phyloP scores from a whole-genome alignment of 305 asterid genomes.

The Fraxinus baroniana region DNA sequence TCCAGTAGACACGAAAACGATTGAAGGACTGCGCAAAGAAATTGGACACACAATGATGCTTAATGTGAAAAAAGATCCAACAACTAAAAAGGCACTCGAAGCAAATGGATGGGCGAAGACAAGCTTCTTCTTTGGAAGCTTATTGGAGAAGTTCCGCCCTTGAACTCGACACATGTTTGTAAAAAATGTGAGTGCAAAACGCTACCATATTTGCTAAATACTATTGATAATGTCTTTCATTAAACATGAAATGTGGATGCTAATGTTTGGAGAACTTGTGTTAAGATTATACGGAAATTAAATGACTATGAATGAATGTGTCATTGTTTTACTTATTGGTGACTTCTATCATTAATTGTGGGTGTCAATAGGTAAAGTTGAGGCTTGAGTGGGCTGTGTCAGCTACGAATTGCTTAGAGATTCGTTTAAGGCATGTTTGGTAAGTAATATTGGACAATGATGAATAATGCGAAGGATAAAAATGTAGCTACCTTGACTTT shows the following conservation, averaged over 20 bases:
- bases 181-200: constrained; percentile 11
- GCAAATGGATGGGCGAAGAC: constrained; percentile 68
- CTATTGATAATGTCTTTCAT: constrained; percentile 8
- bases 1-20: constrained; percentile 61
- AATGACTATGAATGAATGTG: constrained; percentile 25
- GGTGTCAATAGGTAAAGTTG: neutral
- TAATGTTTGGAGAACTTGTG: constrained; percentile 22
- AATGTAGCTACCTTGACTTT: neutral
- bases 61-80: constrained; percentile 66
- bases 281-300: constrained; percentile 15
- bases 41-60: constrained; percentile 85
- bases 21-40: constrained; percentile 70
- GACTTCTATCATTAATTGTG: neutral
- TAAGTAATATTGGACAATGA: neutral
- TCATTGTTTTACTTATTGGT: neutral
- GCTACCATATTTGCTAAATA: neutral
- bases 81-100: constrained; percentile 44
- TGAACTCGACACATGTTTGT: constrained; percentile 21
- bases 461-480: neutral
- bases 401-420: neutral
- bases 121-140: constrained; percentile 79
- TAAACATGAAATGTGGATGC: neutral
- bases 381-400: neutral
- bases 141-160: constrained; percentile 61
- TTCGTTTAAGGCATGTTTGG: neutral